A percentile compares a stretch with the other conserved stretches of the same genome.
These are phyloP conservation scores for Thelonectria olida DNA, from an alignment of 2,329 filamentous ascomycete genomes.

Conservation along the genomic window DNA sequence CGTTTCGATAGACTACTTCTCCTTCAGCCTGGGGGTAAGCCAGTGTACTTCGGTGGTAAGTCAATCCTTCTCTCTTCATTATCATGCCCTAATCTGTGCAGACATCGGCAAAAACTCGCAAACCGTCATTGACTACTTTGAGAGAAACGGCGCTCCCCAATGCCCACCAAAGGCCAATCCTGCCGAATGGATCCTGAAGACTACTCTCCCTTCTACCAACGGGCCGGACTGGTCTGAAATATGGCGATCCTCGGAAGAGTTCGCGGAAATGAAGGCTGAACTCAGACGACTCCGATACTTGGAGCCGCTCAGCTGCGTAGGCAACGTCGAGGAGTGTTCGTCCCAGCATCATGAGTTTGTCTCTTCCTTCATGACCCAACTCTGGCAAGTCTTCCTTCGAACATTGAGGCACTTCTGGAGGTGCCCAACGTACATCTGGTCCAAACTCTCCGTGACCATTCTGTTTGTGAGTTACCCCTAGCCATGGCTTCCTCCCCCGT, in stretches of 20 bases:
- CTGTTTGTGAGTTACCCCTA: neutral
- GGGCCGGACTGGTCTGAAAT: constrained; percentile 64
- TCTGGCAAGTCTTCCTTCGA: constrained; percentile 69
- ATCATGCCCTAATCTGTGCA: constrained; percentile 48
- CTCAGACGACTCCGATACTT: constrained; percentile 60
- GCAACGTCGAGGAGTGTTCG: neutral
- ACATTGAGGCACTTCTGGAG: constrained; percentile 50
- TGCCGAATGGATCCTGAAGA: constrained; percentile 59
- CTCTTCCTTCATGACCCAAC: constrained; percentile 71
- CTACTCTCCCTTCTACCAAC: neutral
- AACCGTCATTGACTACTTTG: constrained; percentile 76
- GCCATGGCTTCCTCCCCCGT: neutral
- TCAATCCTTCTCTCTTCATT: constrained; percentile 71
- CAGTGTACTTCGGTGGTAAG: constrained; percentile 23
- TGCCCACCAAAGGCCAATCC: constrained; percentile 77
- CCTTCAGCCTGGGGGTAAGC: constrained; percentile 21
- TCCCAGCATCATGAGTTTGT: constrained; percentile 14
- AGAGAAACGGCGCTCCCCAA: constrained; percentile 69
- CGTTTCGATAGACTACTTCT: constrained; percentile 66
- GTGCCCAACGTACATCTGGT: constrained; percentile 31
- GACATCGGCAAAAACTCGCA: constrained; percentile 76
- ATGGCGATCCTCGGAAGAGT: constrained; percentile 67
- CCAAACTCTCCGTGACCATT: neutral
- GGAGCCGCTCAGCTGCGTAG: constrained; percentile 31
- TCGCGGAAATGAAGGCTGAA: constrained; percentile 61